Evolutionary conservation across 257 asterid genomes (phyloP), one percentile per base, ranked within the genome.

Genomic region (Haberlea rhodopensis): DNA sequence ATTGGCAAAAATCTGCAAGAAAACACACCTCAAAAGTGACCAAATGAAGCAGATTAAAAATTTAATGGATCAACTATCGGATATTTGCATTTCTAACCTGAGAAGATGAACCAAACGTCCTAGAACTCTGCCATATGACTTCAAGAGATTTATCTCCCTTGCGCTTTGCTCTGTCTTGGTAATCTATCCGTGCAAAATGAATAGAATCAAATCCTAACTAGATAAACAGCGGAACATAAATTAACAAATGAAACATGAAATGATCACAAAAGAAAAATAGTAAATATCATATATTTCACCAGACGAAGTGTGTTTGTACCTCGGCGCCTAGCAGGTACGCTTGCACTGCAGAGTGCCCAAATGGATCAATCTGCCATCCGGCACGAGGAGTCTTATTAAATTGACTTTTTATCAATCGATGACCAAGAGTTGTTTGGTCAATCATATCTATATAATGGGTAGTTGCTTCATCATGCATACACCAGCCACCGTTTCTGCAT

Each of bases 291-390:
- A 8, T 40, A 56, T 25, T 10, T 21, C 65, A 71, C 23, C 19
- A 7, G 18, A 0, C 37, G 23, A 24, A 25, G 51, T 51, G 53
- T 24, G 18, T 37, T 64, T 28, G 13, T 72, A 90, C 97, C 88
- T 85, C 96, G 0, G 79, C 83, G 31, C 95, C 91, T 23, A 90
- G 76, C 48, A 90, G 83, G 72, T 90, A 90, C 53, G 84, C 97
- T 74, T 88, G 88, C 73, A 90, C 97, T 11, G 96, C 95, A 27
- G 97, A 90, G 73, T 90, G 97, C 49, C 97, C 97, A 48, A 90
- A 90, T 25, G 97, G 97, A 82, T 90, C 97, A 20, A 90, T 90
- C 79, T 90, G 97, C 97, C 97, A 90, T 73, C 97, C 97, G 8
- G 95, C 95, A 20, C 97, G 92, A 65, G 97, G 97, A 62, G 95